phyloP scores from a whole-genome alignment of 73 alveolate genomes.

The Paramecium primaurelia region DNA sequence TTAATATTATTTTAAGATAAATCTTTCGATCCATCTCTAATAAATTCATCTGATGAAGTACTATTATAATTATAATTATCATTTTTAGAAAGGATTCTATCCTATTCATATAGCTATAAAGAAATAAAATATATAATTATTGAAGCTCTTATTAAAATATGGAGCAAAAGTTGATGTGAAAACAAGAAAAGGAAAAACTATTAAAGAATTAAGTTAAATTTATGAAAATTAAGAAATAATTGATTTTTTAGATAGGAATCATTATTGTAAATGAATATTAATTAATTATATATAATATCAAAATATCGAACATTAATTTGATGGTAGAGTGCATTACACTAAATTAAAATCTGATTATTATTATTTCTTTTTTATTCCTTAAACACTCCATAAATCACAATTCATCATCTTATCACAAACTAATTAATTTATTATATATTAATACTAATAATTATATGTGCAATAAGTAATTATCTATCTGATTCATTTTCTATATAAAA shows the following conservation, averaged over 20 bases:
- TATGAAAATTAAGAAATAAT: neutral
- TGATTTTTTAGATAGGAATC: neutral
- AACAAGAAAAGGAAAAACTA: slow-evolving; percentile 16
- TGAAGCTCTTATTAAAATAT: neutral
- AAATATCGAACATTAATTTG: neutral
- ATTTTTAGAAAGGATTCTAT: neutral
- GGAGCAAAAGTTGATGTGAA: neutral
- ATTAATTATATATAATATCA: neutral
- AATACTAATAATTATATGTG: neutral
- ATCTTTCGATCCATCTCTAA: neutral
- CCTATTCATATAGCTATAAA: neutral
- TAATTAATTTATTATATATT: neutral
- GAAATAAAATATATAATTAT: neutral
- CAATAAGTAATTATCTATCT: neutral
- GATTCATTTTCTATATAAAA: neutral
- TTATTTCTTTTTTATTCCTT: neutral
- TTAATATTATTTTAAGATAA: neutral
- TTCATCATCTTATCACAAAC: slow-evolving; percentile 27
- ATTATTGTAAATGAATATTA: neutral
- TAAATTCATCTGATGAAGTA: slow-evolving; percentile 1
- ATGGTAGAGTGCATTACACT: neutral
- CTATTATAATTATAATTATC: neutral
- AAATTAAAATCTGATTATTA: neutral
- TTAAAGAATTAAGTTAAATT: neutral
- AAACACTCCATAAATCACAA: neutral